Evolutionary conservation across 257 asterid species (phyloP), one percentile per base, ranked within the genome.

Genomic region (Capsicum pubescens): DNA sequence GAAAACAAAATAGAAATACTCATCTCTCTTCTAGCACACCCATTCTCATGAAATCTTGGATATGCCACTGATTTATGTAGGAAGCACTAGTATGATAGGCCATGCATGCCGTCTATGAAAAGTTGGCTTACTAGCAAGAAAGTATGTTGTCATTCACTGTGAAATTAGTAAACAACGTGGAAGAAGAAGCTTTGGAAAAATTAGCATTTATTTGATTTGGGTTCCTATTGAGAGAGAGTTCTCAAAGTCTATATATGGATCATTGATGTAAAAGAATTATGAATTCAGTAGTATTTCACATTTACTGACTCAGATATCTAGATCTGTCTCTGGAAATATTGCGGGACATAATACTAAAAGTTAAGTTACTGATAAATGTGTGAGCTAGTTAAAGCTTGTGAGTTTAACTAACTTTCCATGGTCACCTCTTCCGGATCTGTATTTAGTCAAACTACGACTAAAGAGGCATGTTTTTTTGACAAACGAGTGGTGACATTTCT

Each of bases 351-450:
- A 69, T 16, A 42, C 32, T 39, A 39, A 69, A 26, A 35, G 3
- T 15, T 32, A 39, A 39, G 44, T 39, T 39, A 39, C 44, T 39
- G 44, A 39, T 39, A 39, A 39, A 39, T 39, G 44, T 39, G 44
- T 3, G 5, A 39, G 44, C n/a, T n/a, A n/a, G n/a, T n/a, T n/a
- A n/a, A n/a, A n/a, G n/a, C 44, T 39, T 39, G 44, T 39, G 44
- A 39, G 44, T 39, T 39, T 39, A 39, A 39, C 44, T 39, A 2
- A 0, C 5, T 39, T 3, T 44, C 55, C 8, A 9, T 17, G 44
- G 1, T 72, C 59, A 48, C 55, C n/a, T 72, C 80, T 72, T 72
- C 48, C 60, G 80, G 80, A 48, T 48, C 80, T 72, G 42, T 64
- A 26, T 26, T 26, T 26, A 26, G 32, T 26, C 32, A 15, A 3